Evolutionary conservation across 78 protist genomes (phyloP), one percentile per base, ranked within the genome.

Genomic region (Protostelium mycophagum): DNA sequence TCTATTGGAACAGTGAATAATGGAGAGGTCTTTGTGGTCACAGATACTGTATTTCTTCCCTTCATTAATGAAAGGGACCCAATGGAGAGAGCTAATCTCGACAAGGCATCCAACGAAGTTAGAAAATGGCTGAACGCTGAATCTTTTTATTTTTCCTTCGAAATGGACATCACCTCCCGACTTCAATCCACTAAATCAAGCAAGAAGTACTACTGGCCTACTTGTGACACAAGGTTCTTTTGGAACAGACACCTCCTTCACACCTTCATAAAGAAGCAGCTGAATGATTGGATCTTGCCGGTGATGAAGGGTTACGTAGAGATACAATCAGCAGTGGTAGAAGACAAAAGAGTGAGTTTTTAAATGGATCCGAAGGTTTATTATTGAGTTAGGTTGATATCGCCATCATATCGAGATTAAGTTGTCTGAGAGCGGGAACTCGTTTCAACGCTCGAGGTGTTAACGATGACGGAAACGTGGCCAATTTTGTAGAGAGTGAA

Each of bases 401-500:
- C 39, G 87, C 88, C 16, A 35, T 95, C 37, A 63, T 96, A 25
- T 90, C 96, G 1, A 88, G 98, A 34, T 84, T 90, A 35, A 63
- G 91, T 38, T 38, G 95, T 36, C 92, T 91, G 36, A 88, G 97
- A 0, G 96, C 97, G 0, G 98, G 98, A 28, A 94, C 94, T 1
- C 88, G 98, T 10, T 96, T 90, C 90, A 87, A 91, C 51, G 91
- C 94, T 0, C 91, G 98, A 38, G 98, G 98, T 38, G 90, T 96
- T 5, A 97, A 97, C 85, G 96, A 91, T 86, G 94, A 91, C 37
- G 98, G 98, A 5, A 86, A 90, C 86, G 97, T 95, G 34, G 98
- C 98, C 89, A 97, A 97, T 89, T 93, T 91, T 90, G 95, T 90
- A 28, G 98, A 96, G 63, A 91, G 97, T 10, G 98, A 96, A 87